Conservation (phyloP, 148 eudicot genomes). For the Persicaria maculosa region DNA sequence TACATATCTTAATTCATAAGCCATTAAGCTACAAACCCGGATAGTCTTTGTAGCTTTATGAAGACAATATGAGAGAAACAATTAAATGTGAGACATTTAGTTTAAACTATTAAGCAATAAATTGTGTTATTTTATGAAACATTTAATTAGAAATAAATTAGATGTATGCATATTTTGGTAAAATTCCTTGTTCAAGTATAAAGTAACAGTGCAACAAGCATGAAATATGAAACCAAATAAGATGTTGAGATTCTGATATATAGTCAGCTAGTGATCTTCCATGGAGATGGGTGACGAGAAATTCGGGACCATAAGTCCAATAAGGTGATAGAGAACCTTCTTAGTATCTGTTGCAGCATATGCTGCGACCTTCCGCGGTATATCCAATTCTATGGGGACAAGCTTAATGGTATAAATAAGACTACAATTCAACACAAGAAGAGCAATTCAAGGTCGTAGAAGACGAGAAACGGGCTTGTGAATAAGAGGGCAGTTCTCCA, state of each 20-base stretch:
- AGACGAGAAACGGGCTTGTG: neutral
- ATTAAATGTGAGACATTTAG: too few relatives aligned
- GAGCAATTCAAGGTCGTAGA: neutral
- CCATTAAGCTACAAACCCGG: too few relatives aligned
- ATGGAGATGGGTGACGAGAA: neutral
- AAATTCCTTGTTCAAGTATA: neutral
- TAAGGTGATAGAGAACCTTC: slow-evolving; percentile 10
- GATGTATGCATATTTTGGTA: neutral
- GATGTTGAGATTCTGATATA: neutral
- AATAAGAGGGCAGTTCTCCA: slow-evolving; percentile 18
- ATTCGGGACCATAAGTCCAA: slow-evolving; percentile 20
- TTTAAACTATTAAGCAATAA: too few relatives aligned
- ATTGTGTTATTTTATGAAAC: too few relatives aligned
- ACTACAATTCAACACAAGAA: neutral
- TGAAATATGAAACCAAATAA: neutral
- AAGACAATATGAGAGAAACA: too few relatives aligned
- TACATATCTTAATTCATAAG: too few relatives aligned
- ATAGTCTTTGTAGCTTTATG: too few relatives aligned
- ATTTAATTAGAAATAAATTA: too few relatives aligned
- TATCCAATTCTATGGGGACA: slow-evolving; percentile 14
- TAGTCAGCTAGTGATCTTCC: neutral
- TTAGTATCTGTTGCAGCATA: slow-evolving; percentile 16
- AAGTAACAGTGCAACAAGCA: too few relatives aligned
- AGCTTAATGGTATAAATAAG: slow-evolving; percentile 6
- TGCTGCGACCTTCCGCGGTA: slow-evolving; percentile 15